A percentile compares a stretch with the other conserved stretches of the same genome.
These are phyloP conservation scores for Hericium erinaceus DNA, from an alignment of 768 basidiomycete species.

Conservation along the genomic window DNA sequence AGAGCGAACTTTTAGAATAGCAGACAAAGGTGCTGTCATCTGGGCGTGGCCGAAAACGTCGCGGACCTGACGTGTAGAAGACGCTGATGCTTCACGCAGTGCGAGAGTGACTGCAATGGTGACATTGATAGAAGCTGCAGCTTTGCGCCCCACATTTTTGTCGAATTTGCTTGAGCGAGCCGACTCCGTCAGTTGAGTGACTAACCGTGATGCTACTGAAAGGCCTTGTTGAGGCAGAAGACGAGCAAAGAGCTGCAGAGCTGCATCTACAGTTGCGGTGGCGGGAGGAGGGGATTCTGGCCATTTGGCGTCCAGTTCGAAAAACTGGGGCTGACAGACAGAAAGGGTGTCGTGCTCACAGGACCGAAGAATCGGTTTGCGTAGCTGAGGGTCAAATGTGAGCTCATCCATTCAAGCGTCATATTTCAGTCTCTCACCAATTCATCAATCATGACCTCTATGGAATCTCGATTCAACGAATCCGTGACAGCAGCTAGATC, in stretches of 20 bases:
- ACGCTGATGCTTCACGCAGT: slow-evolving; percentile 46
- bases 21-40: slow-evolving; percentile 50
- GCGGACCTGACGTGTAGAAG: slow-evolving; percentile 46
- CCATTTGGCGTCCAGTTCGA: slow-evolving; percentile 34
- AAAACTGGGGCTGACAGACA: slow-evolving; percentile 42
- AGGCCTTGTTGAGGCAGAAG: slow-evolving; percentile 75
- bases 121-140: slow-evolving; percentile 77
- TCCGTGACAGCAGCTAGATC: slow-evolving; percentile 32
- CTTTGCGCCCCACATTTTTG: slow-evolving; percentile 76
- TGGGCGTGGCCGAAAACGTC: slow-evolving; percentile 61
- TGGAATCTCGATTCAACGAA: slow-evolving; percentile 62
- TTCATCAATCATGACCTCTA: slow-evolving; percentile 72
- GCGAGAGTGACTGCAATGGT: slow-evolving; percentile 65
- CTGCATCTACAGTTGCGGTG: slow-evolving; percentile 80
- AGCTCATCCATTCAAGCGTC: neutral
- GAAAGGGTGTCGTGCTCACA: slow-evolving; percentile 81
- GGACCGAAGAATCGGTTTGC: slow-evolving; percentile 72
- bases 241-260: slow-evolving; percentile 78
- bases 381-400: slow-evolving; percentile 35
- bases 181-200: slow-evolving; percentile 53
- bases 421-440: slow-evolving; percentile 36
- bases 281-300: slow-evolving; percentile 65
- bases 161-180: slow-evolving; percentile 73
- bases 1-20: slow-evolving; percentile 66
- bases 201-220: slow-evolving; percentile 39